Evolutionary conservation across 345 rosid species (phyloP), one percentile per base, ranked within the genome.

Genomic region (Passiflora organensis): DNA sequence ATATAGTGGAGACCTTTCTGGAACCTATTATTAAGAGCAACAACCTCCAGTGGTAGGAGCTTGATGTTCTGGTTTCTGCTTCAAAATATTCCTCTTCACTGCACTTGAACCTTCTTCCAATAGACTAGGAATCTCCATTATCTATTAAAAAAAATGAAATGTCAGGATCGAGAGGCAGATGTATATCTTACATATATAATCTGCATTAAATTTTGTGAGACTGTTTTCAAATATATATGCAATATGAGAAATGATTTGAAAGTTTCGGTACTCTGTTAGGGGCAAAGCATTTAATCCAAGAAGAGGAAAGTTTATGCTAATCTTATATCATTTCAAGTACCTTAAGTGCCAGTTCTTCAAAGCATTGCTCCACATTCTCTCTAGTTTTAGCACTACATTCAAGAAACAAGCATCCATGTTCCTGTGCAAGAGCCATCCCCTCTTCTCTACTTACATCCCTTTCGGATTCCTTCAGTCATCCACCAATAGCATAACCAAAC

Each of bases 331-430:
- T n/a, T n/a, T n/a, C n/a, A n/a, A n/a, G n/a, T 73, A 91, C 98
- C 93, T 86, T 84, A 62, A 86, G 61, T 17, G 89, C 87, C 18
- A 93, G 89, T 68, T 84, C 81, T 77, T 89, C 85, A 36, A 93
- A 93, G 78, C 99, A 93, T 56, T 78, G 86, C 57, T 84, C 85
- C 58, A 93, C 95, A 18, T 89, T 93, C 69, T 75, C 77, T 70
- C 95, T 72, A 46, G 99, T 89, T 78, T 72, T 86, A 55, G 95
- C 96, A 64, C 99, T 93, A 53, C 99, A 89, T 61, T 93, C 99
- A 19, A 84, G 82, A 65, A 86, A 86, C 73, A 80, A 42, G 43
- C 85, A 81, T 24, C 90, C 86, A 21, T 70, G 83, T 62, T 82
- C 86, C 73, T 84, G 73, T 0, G 96, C 99, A 44, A 93, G 76